Conservation (phyloP, 1,284 basidiomycete genomes). For the Mycena sp. region DNA sequence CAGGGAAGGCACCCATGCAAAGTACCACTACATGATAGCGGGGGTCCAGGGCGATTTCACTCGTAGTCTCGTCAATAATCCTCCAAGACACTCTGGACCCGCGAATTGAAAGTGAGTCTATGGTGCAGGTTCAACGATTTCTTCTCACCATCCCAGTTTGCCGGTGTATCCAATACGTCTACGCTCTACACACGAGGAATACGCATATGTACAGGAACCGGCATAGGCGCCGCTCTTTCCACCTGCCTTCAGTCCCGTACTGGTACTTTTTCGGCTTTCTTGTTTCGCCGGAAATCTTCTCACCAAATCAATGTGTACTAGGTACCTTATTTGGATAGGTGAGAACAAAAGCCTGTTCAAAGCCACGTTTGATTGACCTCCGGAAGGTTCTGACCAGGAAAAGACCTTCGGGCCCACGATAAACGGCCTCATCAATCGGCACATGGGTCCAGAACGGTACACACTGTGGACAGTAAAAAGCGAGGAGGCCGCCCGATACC, state of each 20-base stretch:
- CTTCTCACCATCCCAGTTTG: slow-evolving; percentile 54
- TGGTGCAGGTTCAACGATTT: background rate
- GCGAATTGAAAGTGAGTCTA: slow-evolving; percentile 58
- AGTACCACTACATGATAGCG: slow-evolving; percentile 76
- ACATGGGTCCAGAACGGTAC: slow-evolving; percentile 64
- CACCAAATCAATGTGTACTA: slow-evolving; percentile 34
- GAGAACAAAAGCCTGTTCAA: slow-evolving; percentile 7
- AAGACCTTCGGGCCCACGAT: slow-evolving; percentile 71
- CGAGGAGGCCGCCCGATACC: slow-evolving; percentile 74
- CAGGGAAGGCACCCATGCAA: slow-evolving; percentile 69
- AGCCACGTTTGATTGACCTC: slow-evolving; percentile 1
- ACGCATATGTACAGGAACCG: slow-evolving; percentile 85
- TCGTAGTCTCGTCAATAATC: slow-evolving; percentile 66
- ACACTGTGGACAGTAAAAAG: slow-evolving; percentile 71
- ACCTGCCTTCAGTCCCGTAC: slow-evolving; percentile 73
- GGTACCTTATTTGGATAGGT: slow-evolving; percentile 78
- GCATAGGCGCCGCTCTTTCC: slow-evolving; percentile 80
- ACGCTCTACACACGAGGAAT: slow-evolving; percentile 80
- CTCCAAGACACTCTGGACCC: slow-evolving; percentile 69
- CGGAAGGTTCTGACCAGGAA: slow-evolving; percentile 73
- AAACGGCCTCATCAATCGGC: slow-evolving; percentile 68
- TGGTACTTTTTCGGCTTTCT: slow-evolving; percentile 50
- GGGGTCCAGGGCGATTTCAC: slow-evolving; percentile 81
- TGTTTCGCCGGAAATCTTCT: background rate
- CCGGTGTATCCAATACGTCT: slow-evolving; percentile 83